Conservation (phyloP, 148 eudicot genomes). For the Amaranthus palmeri region DNA sequence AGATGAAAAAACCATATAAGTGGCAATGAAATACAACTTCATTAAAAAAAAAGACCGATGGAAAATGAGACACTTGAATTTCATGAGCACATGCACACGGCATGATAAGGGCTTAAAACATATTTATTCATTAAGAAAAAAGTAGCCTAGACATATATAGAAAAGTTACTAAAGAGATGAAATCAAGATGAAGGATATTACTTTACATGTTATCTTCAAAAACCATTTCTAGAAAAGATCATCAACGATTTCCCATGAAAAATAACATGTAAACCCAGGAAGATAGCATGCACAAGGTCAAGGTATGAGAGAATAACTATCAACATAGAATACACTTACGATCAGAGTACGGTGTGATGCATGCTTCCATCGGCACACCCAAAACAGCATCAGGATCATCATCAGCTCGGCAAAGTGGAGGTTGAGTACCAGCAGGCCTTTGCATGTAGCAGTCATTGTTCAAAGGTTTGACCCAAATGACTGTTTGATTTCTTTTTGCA, state of each 20-base stretch:
- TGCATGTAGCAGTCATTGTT: constrained; percentile 87
- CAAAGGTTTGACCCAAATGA: constrained; percentile 90
- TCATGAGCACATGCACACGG: not conserved
- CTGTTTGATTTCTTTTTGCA: constrained; percentile 86
- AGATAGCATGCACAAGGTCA: not conserved
- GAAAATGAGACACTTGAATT: not conserved
- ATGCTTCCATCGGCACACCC: constrained; percentile 88
- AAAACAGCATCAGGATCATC: constrained; percentile 88
- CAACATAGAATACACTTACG: constrained; percentile 53
- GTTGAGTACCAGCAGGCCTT: constrained; percentile 80
- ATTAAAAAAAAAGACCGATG: not conserved
- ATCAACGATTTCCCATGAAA: not conserved
- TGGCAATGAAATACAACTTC: not conserved
- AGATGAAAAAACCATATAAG: not conserved
- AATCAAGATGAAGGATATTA: not conserved
- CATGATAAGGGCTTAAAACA: not conserved
- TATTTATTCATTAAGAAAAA: not conserved
- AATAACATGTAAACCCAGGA: not conserved
- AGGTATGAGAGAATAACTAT: not conserved
- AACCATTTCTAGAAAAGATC: not conserved
- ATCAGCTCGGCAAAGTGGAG: constrained; percentile 83
- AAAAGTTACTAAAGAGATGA: not conserved
- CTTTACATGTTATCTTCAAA: not conserved
- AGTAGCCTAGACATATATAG: not conserved
- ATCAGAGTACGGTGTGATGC: constrained; percentile 90